phyloP scores from a whole-genome alignment of 768 basidiomycete species.

The Suillus subluteus region DNA sequence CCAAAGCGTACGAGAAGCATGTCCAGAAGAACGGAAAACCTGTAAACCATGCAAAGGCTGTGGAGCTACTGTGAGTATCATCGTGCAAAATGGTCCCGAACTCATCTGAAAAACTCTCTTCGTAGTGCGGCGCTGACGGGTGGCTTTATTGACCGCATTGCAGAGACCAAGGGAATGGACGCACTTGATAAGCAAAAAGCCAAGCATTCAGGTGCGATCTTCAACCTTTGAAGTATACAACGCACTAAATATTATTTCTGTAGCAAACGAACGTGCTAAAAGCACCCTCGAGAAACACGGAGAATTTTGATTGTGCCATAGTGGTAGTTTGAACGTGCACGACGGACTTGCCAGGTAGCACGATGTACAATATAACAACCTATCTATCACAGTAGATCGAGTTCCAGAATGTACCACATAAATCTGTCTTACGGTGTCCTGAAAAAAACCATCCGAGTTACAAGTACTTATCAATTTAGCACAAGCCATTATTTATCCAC shows the following conservation, averaged over 20 bases:
- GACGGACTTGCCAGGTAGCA: not conserved
- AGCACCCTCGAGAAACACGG: constrained; percentile 19
- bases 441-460: no score
- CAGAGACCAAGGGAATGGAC: constrained; percentile 31
- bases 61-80: constrained; percentile 29
- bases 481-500: not conserved
- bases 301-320: constrained; percentile 19
- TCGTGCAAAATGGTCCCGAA: not conserved
- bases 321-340: not conserved
- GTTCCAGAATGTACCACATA: not conserved
- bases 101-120: constrained; percentile 4
- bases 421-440: not conserved
- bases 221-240: no score
- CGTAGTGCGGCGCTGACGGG: constrained; percentile 31
- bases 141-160: constrained; percentile 27
- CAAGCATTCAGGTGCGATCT: constrained; percentile 27
- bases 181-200: constrained; percentile 20
- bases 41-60: constrained; percentile 25
- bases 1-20: constrained; percentile 33
- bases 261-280: constrained; percentile 21
- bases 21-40: constrained; percentile 23
- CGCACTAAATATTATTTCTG: constrained; percentile 4
- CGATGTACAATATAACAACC: not conserved
- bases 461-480: not conserved
- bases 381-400: not conserved